These are phyloP conservation scores for Thecaphora frezii DNA, from an alignment of 1,284 basidiomycete genomes.

Conservation along the genomic window DNA sequence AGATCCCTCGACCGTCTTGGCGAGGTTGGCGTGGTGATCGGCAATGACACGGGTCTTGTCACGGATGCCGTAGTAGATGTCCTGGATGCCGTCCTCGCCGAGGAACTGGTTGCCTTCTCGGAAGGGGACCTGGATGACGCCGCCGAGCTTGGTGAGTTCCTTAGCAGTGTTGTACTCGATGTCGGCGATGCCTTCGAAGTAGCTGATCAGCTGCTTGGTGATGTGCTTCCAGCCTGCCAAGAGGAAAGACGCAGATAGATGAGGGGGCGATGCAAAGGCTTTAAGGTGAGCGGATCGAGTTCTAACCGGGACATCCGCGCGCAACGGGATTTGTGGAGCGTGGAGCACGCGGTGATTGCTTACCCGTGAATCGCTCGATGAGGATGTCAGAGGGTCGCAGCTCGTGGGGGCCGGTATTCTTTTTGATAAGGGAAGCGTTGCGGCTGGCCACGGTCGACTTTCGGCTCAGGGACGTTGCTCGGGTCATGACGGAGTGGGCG, in stretches of 20 bases:
- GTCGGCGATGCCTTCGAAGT: slow-evolving; percentile 67
- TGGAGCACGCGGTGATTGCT: slow-evolving; percentile 14
- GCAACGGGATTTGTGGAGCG: too few species aligned
- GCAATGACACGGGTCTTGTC: slow-evolving; percentile 93
- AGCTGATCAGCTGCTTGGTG: slow-evolving; percentile 64
- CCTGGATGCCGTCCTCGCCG: slow-evolving; percentile 65
- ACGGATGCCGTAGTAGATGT: slow-evolving; percentile 84
- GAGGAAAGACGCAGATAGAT: background rate
- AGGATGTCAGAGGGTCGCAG: slow-evolving; percentile 92
- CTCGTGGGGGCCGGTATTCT: slow-evolving; percentile 68
- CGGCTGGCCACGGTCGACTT: slow-evolving; percentile 59
- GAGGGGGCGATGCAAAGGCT: background rate
- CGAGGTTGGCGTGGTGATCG: slow-evolving; percentile 93
- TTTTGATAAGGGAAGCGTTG: slow-evolving; percentile 61
- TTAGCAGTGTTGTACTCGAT: slow-evolving; percentile 79
- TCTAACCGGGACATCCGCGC: too few species aligned
- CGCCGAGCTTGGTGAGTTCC: slow-evolving; percentile 92
- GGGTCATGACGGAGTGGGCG: slow-evolving; percentile 54
- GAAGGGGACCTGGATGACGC: slow-evolving; percentile 97
- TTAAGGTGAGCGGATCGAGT: slow-evolving; percentile 1
- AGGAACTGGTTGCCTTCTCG: slow-evolving; percentile 73
- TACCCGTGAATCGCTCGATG: slow-evolving; percentile 73
- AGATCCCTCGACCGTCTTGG: slow-evolving; percentile 91
- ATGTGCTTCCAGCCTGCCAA: slow-evolving; percentile 83
- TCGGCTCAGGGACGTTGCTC: slow-evolving; percentile 54